Conservation (phyloP, 2,329 filamentous ascomycete species). For the Colletotrichum sp. region DNA sequence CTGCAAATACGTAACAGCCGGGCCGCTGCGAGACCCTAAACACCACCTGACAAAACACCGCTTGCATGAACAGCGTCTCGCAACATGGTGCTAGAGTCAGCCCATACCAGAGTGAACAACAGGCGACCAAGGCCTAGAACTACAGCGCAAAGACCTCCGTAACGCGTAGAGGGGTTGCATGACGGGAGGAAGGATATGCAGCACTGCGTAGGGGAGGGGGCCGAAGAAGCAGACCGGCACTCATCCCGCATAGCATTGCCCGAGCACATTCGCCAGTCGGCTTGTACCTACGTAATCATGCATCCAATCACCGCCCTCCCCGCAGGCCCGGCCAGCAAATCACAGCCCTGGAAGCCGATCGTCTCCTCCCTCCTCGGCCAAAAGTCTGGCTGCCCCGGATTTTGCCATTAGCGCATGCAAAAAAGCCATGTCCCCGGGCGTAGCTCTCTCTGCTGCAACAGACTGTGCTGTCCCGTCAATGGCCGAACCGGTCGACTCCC, state of each 20-base stretch:
- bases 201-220: background rate
- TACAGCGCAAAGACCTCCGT: background rate
- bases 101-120: background rate
- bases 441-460: background rate
- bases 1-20: background rate
- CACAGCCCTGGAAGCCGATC: constrained; percentile 11
- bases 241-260: background rate
- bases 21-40: background rate
- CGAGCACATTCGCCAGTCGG: background rate
- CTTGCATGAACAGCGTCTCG: constrained; percentile 11
- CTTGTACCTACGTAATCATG: constrained; percentile 15
- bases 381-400: constrained; percentile 15
- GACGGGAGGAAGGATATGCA: background rate
- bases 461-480: background rate
- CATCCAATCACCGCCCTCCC: constrained; percentile 12
- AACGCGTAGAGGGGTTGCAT: background rate
- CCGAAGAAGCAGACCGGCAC: background rate
- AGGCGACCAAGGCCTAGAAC: constrained; percentile 3
- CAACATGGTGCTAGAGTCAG: constrained; percentile 16
- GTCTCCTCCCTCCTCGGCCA: background rate
- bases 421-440: background rate
- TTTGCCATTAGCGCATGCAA: constrained; percentile 20
- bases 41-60: background rate
- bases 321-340: constrained; percentile 18
- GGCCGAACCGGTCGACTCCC: background rate